Percentiles rank a stretch among this genome's conserved stretches.
These are phyloP conservation scores for Ceratobasidium sp. DNA, from an alignment of 1,284 basidiomycete genomes.

Conservation along the genomic window DNA sequence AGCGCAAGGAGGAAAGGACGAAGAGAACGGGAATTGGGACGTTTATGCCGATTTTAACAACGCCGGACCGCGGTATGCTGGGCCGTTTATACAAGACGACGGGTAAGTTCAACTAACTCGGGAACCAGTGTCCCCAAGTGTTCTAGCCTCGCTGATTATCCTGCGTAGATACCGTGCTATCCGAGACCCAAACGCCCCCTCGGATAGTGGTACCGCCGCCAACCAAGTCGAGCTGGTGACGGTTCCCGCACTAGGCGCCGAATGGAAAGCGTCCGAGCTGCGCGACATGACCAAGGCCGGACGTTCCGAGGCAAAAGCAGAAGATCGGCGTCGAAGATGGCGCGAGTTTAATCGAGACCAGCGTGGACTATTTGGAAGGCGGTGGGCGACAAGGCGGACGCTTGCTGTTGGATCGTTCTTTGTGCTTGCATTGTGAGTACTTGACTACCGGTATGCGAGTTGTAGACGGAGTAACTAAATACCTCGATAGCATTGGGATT, in stretches of 20 bases:
- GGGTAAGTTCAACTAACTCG: constrained; percentile 54
- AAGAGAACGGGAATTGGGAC: constrained; percentile 70
- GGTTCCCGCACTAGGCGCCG: constrained; percentile 87
- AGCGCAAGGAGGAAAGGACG: constrained; percentile 60
- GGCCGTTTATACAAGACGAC: constrained; percentile 60
- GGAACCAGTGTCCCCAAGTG: not conserved
- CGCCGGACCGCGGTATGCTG: constrained; percentile 78
- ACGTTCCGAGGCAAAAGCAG: constrained; percentile 70
- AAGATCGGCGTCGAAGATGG: constrained; percentile 71
- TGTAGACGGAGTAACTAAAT: not conserved
- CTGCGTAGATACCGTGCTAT: constrained; percentile 55
- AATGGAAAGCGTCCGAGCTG: constrained; percentile 86
- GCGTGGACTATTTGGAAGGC: constrained; percentile 77
- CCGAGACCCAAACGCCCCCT: constrained; percentile 24
- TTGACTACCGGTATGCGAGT: constrained; percentile 5
- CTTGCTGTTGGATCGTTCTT: constrained; percentile 78
- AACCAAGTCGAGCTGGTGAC: constrained; percentile 82
- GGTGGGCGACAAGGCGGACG: constrained; percentile 77
- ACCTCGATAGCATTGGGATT: constrained; percentile 71
- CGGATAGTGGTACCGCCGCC: constrained; percentile 22
- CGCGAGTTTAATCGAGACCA: constrained; percentile 80
- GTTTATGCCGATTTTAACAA: constrained; percentile 95
- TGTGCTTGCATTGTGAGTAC: constrained; percentile 73
- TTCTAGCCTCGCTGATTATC: not conserved
- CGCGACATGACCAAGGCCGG: constrained; percentile 79